Evolutionary conservation across 2,329 filamentous ascomycete species (phyloP).

Genomic region (Cytospora chrysosperma): DNA sequence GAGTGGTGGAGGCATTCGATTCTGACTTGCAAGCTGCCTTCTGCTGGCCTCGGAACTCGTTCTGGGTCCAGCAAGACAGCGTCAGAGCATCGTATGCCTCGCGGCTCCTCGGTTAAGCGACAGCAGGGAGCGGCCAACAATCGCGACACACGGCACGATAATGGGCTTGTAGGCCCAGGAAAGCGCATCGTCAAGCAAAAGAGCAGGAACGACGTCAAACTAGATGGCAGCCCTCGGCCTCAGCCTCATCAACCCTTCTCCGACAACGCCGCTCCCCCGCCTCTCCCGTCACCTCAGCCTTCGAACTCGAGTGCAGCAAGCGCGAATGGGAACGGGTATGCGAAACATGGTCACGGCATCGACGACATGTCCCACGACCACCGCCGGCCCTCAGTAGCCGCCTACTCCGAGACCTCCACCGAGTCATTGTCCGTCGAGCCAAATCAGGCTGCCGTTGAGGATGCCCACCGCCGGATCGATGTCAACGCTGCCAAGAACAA

Average conservation of each 20-base stretch:
- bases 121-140: slow-evolving; percentile 61
- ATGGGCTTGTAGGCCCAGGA: slow-evolving; percentile 77
- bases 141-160: slow-evolving; percentile 78
- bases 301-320: slow-evolving; percentile 29
- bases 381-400: slow-evolving; percentile 50
- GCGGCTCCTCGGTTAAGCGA: slow-evolving; percentile 59
- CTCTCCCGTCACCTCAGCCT: slow-evolving; percentile 30
- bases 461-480: slow-evolving; percentile 64
- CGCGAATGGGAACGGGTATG: slow-evolving; percentile 30
- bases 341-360: slow-evolving; percentile 37
- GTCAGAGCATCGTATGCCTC: slow-evolving; percentile 55
- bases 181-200: slow-evolving; percentile 55
- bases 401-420: slow-evolving; percentile 54
- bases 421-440: slow-evolving; percentile 43
- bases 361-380: slow-evolving; percentile 44
- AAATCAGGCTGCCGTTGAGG: slow-evolving; percentile 40
- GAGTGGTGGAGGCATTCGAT: neutral
- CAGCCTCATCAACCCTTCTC: slow-evolving; percentile 23
- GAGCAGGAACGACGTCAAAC: slow-evolving; percentile 41
- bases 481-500: slow-evolving; percentile 68
- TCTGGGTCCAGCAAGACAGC: slow-evolving; percentile 43
- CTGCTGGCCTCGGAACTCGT: slow-evolving; percentile 45
- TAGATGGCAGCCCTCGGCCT: slow-evolving; percentile 36
- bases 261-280: slow-evolving; percentile 28
- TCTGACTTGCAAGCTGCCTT: slow-evolving; percentile 24